Percentiles rank a stretch among this genome's conserved stretches.
Conservation (phyloP, 495 filamentous ascomycete genomes). For the Letharia lupina region DNA sequence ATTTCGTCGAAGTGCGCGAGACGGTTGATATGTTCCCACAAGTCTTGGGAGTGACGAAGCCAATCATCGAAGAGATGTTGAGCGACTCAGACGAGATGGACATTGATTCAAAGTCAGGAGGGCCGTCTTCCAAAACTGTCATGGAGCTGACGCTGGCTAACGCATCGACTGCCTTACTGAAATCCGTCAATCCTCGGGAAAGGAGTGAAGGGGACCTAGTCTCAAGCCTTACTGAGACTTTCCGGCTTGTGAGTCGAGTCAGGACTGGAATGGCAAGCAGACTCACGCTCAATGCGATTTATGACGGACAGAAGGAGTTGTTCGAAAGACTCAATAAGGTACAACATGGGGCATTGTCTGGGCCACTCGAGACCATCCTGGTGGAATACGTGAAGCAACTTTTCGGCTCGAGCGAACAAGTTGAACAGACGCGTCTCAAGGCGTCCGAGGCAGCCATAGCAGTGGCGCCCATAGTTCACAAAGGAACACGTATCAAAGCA, state of each 20-base stretch:
- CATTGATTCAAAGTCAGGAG: slow-evolving; percentile 38
- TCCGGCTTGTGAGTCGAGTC: slow-evolving; percentile 18
- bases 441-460: slow-evolving; percentile 21
- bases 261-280: slow-evolving; percentile 32
- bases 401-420: slow-evolving; percentile 18
- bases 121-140: slow-evolving; percentile 32
- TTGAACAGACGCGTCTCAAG: slow-evolving; percentile 25
- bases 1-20: slow-evolving; percentile 53
- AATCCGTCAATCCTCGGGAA: slow-evolving; percentile 35
- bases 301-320: slow-evolving; percentile 36
- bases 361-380: slow-evolving; percentile 15
- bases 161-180: slow-evolving; percentile 39
- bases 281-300: slow-evolving; percentile 38
- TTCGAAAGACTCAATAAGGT: slow-evolving; percentile 32
- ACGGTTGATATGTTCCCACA: slow-evolving; percentile 61
- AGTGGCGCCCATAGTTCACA: slow-evolving; percentile 14
- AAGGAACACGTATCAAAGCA: slow-evolving; percentile 6
- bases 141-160: slow-evolving; percentile 40
- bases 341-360: neutral
- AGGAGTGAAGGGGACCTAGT: slow-evolving; percentile 5
- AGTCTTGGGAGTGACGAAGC: slow-evolving; percentile 52
- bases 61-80: slow-evolving; percentile 47
- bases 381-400: slow-evolving; percentile 16
- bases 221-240: slow-evolving; percentile 12
- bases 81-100: slow-evolving; percentile 63